Base-by-base conservation (phyloP, 768 basidiomycete genomes). In the Piloderma croceum region DNA sequence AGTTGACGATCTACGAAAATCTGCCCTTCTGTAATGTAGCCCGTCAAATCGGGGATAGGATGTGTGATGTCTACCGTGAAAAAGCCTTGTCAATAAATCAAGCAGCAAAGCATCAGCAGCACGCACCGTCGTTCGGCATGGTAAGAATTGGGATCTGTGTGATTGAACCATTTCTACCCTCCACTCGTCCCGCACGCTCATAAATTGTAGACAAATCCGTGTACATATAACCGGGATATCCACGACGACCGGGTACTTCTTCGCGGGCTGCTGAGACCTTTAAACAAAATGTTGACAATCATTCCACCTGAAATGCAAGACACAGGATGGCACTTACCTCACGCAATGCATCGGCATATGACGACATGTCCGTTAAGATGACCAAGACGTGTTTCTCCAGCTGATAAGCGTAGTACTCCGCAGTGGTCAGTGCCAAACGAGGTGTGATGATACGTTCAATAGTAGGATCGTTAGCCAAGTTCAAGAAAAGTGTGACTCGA, bases 371-470 rank as follows among this genome's bases (percentile, higher is more conserved):
- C 33, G 96, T 99, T 60, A 98, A 70, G 63, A 99, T 98, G 46
- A 99, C 96, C 61, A 99, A 74, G 35, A 99, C 96, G 69, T 99
- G 96, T 70, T 98, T 99, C 74, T 98, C 96, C 43, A 99, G 74
- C 62, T 98, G 94, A 71, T 99, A 99, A 22, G 96, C 96, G 59
- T 96, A 98, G 71, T 98, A 99, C 56, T 99, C 96, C 41, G 96
- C 96, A 6, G 96, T 98, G 19, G 96, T 98, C 53, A 99, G 72
- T 24, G 96, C 96, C 45, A 99, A 75, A 60, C 96, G 93, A 22
- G 96, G 96, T 17, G 96, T 99, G 56, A 98, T 98, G 67, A 99
- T 99, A 64, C 96, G 90, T 64, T 99, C 96, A 62, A 99, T 99
- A 11, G 96, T 99, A 19, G 96, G 96, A 61, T 99, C 96, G 56